Percentiles rank a stretch among this genome's conserved stretches.
phyloP scores from a whole-genome alignment of 352 stramenopile species.

The Pythium periplocum region DNA sequence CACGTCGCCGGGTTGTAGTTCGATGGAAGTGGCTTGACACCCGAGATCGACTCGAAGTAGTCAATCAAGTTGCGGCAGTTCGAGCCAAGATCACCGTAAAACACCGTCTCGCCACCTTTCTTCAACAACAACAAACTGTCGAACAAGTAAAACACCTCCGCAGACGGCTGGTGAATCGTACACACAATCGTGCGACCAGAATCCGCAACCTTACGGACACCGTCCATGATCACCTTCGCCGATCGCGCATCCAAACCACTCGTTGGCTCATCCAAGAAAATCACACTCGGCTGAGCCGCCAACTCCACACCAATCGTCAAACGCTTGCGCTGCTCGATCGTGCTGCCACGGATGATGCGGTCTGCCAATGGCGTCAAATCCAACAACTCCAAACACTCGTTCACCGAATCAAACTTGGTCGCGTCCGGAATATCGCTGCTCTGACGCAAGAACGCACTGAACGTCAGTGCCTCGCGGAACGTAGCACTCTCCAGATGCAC shows the following conservation, averaged over 20 bases:
- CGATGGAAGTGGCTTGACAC: slow-evolving; percentile 22
- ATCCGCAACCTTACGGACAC: slow-evolving; percentile 63
- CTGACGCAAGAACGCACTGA: slow-evolving; percentile 69
- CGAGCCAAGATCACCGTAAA: slow-evolving; percentile 20
- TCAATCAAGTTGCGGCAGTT: slow-evolving; percentile 23
- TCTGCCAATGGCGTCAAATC: slow-evolving; percentile 21
- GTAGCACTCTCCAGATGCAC: slow-evolving; percentile 61
- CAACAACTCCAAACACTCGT: slow-evolving; percentile 29
- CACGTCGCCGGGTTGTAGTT: slow-evolving; percentile 87
- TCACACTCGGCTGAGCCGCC: slow-evolving; percentile 56
- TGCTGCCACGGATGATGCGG: slow-evolving; percentile 18
- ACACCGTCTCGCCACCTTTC: slow-evolving; percentile 27
- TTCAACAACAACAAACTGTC: slow-evolving; percentile 64
- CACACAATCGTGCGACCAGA: slow-evolving; percentile 77
- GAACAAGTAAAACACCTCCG: slow-evolving; percentile 71
- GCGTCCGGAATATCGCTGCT: slow-evolving; percentile 12
- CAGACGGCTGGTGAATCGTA: slow-evolving; percentile 36
- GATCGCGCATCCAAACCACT: slow-evolving; percentile 14
- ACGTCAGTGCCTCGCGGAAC: slow-evolving; percentile 75
- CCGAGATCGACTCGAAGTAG: slow-evolving; percentile 53
- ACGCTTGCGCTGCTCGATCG: slow-evolving; percentile 30
- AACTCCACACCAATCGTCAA: slow-evolving; percentile 82
- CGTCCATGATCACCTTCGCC: slow-evolving; percentile 39
- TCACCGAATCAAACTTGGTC: slow-evolving; percentile 21
- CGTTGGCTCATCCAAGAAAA: slow-evolving; percentile 21